Percentiles rank a stretch among this genome's conserved stretches.
Evolutionary conservation across 768 basidiomycete genomes (phyloP).

Genomic region (Agrocybe praecox): DNA sequence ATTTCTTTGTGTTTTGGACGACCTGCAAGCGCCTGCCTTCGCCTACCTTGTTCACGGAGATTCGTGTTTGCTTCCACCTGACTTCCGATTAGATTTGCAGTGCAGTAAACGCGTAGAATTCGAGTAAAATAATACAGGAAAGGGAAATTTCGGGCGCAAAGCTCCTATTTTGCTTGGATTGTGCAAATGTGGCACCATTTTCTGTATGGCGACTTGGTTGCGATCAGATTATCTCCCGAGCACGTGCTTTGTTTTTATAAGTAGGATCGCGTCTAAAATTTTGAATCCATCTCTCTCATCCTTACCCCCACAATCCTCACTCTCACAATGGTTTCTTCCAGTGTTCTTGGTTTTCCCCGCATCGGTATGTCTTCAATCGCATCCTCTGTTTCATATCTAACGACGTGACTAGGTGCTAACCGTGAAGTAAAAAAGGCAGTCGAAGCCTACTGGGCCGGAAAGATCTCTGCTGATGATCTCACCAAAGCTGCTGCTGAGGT

Average conservation of each 20-base stretch:
- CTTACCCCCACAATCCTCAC: constrained; percentile 24
- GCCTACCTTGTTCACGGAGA: neutral
- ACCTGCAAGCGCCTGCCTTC: neutral
- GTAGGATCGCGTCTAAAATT: constrained; percentile 23
- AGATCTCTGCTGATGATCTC: constrained; percentile 85
- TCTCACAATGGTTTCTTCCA: constrained; percentile 71
- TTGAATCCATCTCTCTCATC: constrained; percentile 24
- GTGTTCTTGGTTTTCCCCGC: constrained; percentile 91
- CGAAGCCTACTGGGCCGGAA: constrained; percentile 98
- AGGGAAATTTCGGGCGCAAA: neutral
- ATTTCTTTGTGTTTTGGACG: neutral
- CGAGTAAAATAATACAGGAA: too few species aligned
- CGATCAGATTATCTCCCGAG: constrained; percentile 33
- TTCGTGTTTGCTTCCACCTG: neutral
- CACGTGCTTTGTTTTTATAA: constrained; percentile 40
- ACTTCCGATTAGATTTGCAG: neutral
- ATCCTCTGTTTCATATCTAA: too few species aligned
- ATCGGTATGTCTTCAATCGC: constrained; percentile 75
- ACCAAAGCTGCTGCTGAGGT: constrained; percentile 86
- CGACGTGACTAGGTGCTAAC: constrained; percentile 86
- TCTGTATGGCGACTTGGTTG: constrained; percentile 10
- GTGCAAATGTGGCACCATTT: neutral
- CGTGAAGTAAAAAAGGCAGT: constrained; percentile 98
- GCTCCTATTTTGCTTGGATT: neutral
- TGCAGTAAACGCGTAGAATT: too few species aligned